Evolutionary conservation across 768 basidiomycete genomes (phyloP).

Genomic region (Russula earlei): DNA sequence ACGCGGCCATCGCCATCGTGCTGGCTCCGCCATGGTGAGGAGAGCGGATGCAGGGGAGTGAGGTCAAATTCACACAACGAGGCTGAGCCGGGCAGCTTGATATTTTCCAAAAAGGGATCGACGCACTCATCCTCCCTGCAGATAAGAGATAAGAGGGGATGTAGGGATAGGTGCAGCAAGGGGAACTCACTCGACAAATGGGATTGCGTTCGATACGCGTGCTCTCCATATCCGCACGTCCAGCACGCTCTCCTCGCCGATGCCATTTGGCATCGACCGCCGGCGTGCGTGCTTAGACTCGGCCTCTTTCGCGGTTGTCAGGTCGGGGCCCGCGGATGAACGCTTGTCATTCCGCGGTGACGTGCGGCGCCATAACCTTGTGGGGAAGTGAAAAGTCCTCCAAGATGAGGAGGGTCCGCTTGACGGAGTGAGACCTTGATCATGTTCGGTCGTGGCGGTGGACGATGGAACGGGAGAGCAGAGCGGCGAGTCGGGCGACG

Average conservation of each 20-base stretch:
- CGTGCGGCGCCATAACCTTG: not conserved
- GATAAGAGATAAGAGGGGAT: no score
- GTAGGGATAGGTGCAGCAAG: no score
- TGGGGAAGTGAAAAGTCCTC: conserved; percentile 5
- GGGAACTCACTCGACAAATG: no score
- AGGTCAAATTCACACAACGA: no score
- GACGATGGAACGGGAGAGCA: not conserved
- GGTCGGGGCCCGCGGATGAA: not conserved
- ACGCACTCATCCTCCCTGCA: no score
- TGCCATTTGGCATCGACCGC: not conserved
- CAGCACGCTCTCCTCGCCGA: conserved; percentile 1
- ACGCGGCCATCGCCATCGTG: no score
- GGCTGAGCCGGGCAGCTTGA: no score
- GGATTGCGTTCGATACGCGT: not conserved
- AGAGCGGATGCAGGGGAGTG: no score
- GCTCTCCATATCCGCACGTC: conserved; percentile 11
- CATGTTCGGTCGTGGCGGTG: not conserved
- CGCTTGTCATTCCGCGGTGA: not conserved
- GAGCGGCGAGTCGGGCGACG: not conserved
- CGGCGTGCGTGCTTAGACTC: not conserved
- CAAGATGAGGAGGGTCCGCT: not conserved
- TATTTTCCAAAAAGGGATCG: no score
- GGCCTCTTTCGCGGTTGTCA: not conserved
- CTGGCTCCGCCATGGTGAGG: no score
- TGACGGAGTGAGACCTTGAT: not conserved